Evolutionary conservation across 768 basidiomycete genomes (phyloP), one percentile per base, ranked within the genome.

Genomic region (Coprinopsis strossmayeri): DNA sequence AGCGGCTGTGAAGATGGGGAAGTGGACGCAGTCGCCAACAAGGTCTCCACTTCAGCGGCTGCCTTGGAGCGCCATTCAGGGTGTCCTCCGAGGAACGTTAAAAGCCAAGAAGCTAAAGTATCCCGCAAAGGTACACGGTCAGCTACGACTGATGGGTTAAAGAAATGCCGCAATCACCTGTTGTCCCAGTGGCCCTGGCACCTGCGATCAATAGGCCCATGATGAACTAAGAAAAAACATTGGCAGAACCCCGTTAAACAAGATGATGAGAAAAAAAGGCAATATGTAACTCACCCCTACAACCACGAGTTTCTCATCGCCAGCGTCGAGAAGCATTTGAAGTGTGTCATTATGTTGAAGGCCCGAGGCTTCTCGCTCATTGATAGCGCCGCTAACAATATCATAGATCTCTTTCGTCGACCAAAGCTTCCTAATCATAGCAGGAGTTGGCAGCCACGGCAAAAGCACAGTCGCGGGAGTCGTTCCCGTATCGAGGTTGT

Each of bases 121-220:
- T 47, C 18, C 10, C 10, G 40, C 9, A 23, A 34, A 18, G 40
- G 32, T n/a, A 2, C 17, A 23, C 5, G 43, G 35, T 39, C 21
- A 43, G 13, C 15, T 45, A 34, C 5, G 23, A 15, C 20, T 46
- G 35, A 46, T 21, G 40, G 30, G 9, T 9, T 15, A 39, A 37
- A n/a, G 40, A 48, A 39, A 13, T 52, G 37, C 53, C 58, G 52
- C 49, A 54, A 65, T 57, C 50, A 77, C 80, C 79, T 56, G 85
- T 84, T 9, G 83, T 83, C 10, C 86, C 86, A 38, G 85, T 89
- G 11, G 87, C 84, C 59, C 87, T 76, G 34, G 86, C 81, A n/a
- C 87, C 87, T 26, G 87, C 87, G 48, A 87, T 82, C 48, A 90
- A 69, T 13, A 89, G 67, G 26, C 87, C 87, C 82, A 88, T 87